These are phyloP conservation scores for Beauveria australis DNA, from an alignment of 2,329 filamentous ascomycete species.

Conservation along the genomic window DNA sequence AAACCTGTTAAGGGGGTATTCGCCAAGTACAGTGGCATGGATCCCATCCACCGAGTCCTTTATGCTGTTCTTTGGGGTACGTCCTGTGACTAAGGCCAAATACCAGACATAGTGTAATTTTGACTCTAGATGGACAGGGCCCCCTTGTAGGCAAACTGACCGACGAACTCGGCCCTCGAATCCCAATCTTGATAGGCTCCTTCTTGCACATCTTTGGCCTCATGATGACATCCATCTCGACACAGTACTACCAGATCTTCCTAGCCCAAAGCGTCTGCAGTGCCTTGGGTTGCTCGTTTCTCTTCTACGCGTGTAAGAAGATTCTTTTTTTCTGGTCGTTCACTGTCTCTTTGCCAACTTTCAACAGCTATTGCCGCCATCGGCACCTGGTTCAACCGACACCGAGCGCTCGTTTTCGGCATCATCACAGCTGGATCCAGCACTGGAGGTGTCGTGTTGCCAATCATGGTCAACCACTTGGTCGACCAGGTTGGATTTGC, in stretches of 20 bases:
- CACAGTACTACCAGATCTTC: slow-evolving; percentile 10
- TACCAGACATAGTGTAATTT: too few relatives aligned
- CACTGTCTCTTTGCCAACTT: not conserved
- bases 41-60: not conserved
- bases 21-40: not conserved
- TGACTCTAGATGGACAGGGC: slow-evolving; percentile 13
- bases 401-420: slow-evolving; percentile 47
- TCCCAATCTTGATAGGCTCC: slow-evolving; percentile 10
- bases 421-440: slow-evolving; percentile 49
- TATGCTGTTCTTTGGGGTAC: slow-evolving; percentile 3
- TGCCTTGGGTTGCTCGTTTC: slow-evolving; percentile 4
- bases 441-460: slow-evolving; percentile 43
- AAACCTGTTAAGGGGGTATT: not conserved
- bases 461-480: slow-evolving; percentile 18
- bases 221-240: slow-evolving; percentile 8
- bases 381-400: slow-evolving; percentile 49
- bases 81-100: not conserved
- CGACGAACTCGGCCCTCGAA: slow-evolving; percentile 23
- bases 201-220: slow-evolving; percentile 1
- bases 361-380: slow-evolving; percentile 38
- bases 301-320: not conserved
- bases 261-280: slow-evolving; percentile 8
- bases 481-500: slow-evolving; percentile 17
- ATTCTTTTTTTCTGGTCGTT: not conserved
- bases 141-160: slow-evolving; percentile 33